Evolutionary conservation across 805 yeast species (phyloP).

Genomic region (Candida ulmi): DNA sequence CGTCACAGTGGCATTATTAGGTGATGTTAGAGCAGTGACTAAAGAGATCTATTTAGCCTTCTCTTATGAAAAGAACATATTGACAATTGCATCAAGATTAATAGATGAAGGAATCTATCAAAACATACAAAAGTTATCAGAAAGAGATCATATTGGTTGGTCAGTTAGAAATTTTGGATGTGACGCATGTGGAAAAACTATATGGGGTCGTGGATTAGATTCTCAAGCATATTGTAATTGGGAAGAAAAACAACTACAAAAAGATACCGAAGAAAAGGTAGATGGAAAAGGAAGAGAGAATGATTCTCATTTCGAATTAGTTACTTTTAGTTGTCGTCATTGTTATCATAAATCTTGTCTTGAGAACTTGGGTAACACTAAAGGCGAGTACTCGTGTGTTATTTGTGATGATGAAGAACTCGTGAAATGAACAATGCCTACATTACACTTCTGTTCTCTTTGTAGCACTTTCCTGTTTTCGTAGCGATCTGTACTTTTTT

Average conservation of each 20-base stretch:
- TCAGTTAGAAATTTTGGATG: constrained; percentile 50
- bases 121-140: constrained; percentile 37
- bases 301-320: constrained; percentile 28
- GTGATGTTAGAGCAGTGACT: constrained; percentile 54
- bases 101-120: constrained; percentile 51
- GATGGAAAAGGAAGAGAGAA: too few species aligned
- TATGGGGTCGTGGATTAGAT: constrained; percentile 64
- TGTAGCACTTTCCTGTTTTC: too few species aligned
- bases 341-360: constrained; percentile 59
- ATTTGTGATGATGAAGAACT: constrained; percentile 29
- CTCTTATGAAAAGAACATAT: constrained; percentile 54
- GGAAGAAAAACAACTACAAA: constrained; percentile 39
- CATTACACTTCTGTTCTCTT: too few species aligned
- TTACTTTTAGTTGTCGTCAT: constrained; percentile 61
- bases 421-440: too few species aligned
- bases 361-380: constrained; percentile 36
- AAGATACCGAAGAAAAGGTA: constrained; percentile 20
- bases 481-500: too few species aligned
- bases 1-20: constrained; percentile 42
- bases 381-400: constrained; percentile 27
- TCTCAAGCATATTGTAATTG: constrained; percentile 48
- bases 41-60: constrained; percentile 61
- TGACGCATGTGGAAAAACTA: constrained; percentile 65
- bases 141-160: constrained; percentile 57
- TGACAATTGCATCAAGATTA: constrained; percentile 44